Evolutionary conservation across 148 eudicot genomes (phyloP), one percentile per base, ranked within the genome.

Genomic region (Euryodendron excelsum): DNA sequence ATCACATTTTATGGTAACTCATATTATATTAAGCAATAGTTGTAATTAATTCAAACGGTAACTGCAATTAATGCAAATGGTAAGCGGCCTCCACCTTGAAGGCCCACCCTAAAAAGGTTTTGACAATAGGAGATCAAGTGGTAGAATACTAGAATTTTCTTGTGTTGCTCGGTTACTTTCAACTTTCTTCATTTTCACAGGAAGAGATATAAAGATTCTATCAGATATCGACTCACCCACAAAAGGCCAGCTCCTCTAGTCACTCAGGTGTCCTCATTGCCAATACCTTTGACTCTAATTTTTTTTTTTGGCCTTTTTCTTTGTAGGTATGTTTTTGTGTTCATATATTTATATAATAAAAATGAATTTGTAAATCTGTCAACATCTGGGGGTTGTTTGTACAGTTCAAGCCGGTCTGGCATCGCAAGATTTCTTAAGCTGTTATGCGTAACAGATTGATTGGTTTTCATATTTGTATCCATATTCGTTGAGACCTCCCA

Each of bases 351-450:
- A 4, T n/a, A n/a, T n/a, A 30, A 31, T 4, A 25, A 68, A 30
- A n/a, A 21, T 1, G 4, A 47, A 64, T 48, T 47, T 63, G 13
- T 47, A 39, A 47, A 61, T 62, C 71, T 72, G 71, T 79, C 81
- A 60, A 18, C 61, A 13, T 72, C 72, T 31, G 1, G 11, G 69
- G 52, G 36, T 11, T 58, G 25, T 18, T 11, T 23, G 72, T 72
- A 52, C 63, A 48, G 63, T 62, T 62, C 63, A 17, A 50, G 31
- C 72, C 62, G 18, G 1, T 61, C 81, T 72, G 77, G 58, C 52
- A 52, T 28, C 39, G 23, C 78, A 34, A 45, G 58, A 64, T 76
- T 47, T 30, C 5, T 45, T 41, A 41, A 4, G 61, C 60, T 76
- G 45, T 31, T 47, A 47, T 45, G 60, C 45, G 23, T 59, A 31